phyloP scores from a whole-genome alignment of 345 rosid species.

The Corchorus capsularis region DNA sequence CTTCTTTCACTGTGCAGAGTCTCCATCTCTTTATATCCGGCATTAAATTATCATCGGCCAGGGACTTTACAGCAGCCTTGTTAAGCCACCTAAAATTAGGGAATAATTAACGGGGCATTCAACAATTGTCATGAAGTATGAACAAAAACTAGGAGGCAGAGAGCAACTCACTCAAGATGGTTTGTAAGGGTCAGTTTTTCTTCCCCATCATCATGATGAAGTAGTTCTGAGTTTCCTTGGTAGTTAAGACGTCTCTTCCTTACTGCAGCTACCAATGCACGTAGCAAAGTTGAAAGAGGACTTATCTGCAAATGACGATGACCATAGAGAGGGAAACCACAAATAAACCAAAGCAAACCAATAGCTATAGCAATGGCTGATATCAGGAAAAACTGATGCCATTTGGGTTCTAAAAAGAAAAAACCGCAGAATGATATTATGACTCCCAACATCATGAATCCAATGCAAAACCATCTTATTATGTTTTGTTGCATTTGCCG shows the following conservation, averaged over 20 bases:
- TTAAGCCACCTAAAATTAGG: background rate
- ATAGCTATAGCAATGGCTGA: background rate
- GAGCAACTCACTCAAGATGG: background rate
- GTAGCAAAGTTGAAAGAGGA: background rate
- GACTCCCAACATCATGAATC: background rate
- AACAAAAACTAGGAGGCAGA: background rate
- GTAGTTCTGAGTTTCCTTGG: background rate
- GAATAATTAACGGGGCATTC: background rate
- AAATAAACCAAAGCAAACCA: conserved; percentile 18
- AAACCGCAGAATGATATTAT: background rate
- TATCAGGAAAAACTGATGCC: background rate
- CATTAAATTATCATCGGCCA: background rate
- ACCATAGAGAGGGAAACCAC: conserved; percentile 7
- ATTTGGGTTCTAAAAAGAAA: background rate
- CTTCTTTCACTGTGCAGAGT: background rate
- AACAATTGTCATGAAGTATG: background rate
- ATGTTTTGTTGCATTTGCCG: background rate
- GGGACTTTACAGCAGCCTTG: background rate
- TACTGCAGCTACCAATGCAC: background rate
- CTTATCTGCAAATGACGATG: background rate
- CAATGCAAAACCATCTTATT: background rate
- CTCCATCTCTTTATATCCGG: background rate
- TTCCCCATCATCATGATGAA: background rate
- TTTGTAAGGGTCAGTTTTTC: background rate
- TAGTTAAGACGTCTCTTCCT: background rate